Conservation (phyloP, 805 yeast species). For the Saturnispora silvae region DNA sequence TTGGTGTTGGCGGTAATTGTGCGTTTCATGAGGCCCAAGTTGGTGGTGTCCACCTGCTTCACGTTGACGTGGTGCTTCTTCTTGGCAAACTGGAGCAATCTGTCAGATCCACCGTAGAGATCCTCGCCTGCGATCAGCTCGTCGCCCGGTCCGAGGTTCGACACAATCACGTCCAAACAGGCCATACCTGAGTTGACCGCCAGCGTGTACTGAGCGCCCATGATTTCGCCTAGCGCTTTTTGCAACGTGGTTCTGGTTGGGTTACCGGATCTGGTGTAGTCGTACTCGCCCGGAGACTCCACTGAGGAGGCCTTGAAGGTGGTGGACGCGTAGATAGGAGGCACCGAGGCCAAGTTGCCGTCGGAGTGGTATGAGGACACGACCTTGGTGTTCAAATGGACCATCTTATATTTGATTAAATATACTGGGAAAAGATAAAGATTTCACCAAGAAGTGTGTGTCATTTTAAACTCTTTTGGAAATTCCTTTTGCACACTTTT, state of each 20-base stretch:
- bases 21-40: slow-evolving; percentile 47
- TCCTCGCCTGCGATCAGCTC: slow-evolving; percentile 93
- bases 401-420: not conserved
- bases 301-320: slow-evolving; percentile 78
- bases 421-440: not conserved
- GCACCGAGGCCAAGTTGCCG: slow-evolving; percentile 67
- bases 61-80: slow-evolving; percentile 56
- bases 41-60: slow-evolving; percentile 73
- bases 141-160: slow-evolving; percentile 71
- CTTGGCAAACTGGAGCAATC: slow-evolving; percentile 65
- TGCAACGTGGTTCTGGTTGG: slow-evolving; percentile 83
- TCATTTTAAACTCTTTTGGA: too few species aligned
- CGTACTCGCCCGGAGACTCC: slow-evolving; percentile 47
- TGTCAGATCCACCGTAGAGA: slow-evolving; percentile 86
- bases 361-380: slow-evolving; percentile 55
- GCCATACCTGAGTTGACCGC: slow-evolving; percentile 93
- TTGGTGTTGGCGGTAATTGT: slow-evolving; percentile 49
- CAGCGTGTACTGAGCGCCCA: slow-evolving; percentile 65
- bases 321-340: slow-evolving; percentile 90
- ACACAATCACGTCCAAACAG: slow-evolving; percentile 67
- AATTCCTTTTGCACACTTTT: too few species aligned
- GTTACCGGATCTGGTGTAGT: slow-evolving; percentile 86
- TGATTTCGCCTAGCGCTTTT: slow-evolving; percentile 63
- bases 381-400: slow-evolving; percentile 43
- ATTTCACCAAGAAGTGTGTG: not conserved